Base-by-base conservation (phyloP, 306 rosid species). In the Datisca glomerata region DNA sequence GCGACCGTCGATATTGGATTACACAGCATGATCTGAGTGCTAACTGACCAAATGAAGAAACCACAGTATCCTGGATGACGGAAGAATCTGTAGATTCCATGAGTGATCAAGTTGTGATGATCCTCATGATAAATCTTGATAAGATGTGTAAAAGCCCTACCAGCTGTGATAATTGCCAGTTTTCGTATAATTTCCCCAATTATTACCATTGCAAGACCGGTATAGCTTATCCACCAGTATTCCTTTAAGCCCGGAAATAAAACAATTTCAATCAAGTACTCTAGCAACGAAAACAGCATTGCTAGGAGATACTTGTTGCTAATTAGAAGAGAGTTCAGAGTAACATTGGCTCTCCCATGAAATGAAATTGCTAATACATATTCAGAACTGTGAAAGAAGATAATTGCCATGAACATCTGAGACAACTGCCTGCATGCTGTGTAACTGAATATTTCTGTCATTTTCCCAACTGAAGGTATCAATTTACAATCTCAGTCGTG, bases 21-120 rank as follows among this genome's bases (percentile, higher is more conserved):
- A 58, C 97, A 83, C 7, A 87, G 85, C 97, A 87, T 87, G 59
- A 79, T 58, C 68, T 87, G 97, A 32, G 97, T 79, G 19, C 89
- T 89, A 44, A 87, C 70, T 4, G 94, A 72, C 96, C 96, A 86
- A 40, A 86, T 37, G 45, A 86, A 34, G 68, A 86, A 86, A 41
- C 96, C 94, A 14, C 64, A 60, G 61, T 86, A 86, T 17, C 96
- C 72, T 0, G 96, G 96, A 76, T 86, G 96, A 22, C 94, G 94
- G 6, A 79, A 21, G 45, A 49, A 57, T 29, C 75, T 45, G 54
- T 81, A 86, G 43, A 86, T 43, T 57, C 96, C 96, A 52, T 69
- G 57, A n/a, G 87, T 81, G 41, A 82, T 34, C 64, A 86, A 36
- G 9, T 49, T 51, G 68, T 86, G 96, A 41, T 39, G 58, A 32